Conservation (phyloP, 805 yeast species). For the Huiozyma naganishii region DNA sequence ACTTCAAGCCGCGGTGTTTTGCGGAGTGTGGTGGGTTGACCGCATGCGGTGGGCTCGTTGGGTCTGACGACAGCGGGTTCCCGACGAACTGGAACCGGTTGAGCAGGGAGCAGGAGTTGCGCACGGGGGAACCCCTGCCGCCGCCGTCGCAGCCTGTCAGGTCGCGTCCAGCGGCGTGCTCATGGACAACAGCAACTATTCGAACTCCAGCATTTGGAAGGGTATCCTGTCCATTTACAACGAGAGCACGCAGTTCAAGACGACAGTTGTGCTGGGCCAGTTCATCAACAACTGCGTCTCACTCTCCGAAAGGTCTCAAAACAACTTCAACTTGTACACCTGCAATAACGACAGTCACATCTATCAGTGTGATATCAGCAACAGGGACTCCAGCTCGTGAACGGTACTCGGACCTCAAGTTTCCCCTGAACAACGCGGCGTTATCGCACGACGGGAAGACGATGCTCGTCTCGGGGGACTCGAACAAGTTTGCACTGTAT, state of each 20-base stretch:
- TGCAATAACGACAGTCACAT: conserved; percentile 78
- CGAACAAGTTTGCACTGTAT: conserved; percentile 48
- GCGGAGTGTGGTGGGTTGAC: conserved; percentile 42
- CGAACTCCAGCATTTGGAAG: conserved; percentile 32
- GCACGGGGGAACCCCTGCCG: neutral
- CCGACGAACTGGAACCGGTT: conserved; percentile 21
- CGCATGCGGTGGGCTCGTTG: conserved; percentile 45
- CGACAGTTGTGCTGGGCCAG: conserved; percentile 57
- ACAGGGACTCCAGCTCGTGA: conserved; percentile 35
- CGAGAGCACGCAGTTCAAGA: conserved; percentile 36
- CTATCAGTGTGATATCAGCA: conserved; percentile 50
- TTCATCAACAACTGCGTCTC: conserved; percentile 75
- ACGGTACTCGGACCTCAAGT: conserved; percentile 40
- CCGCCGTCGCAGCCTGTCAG: conserved; percentile 19
- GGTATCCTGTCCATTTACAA: conserved; percentile 40
- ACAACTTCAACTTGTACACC: conserved; percentile 46
- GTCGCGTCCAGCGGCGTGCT: conserved; percentile 22
- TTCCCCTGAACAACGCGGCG: conserved; percentile 67
- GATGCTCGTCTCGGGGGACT: conserved; percentile 68
- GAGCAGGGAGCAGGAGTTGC: conserved; percentile 8
- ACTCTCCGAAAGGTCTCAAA: conserved; percentile 34
- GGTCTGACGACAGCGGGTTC: conserved; percentile 27
- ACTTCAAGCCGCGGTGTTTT: conserved; percentile 63
- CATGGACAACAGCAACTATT: conserved; percentile 22
- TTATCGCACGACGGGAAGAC: conserved; percentile 52